A percentile compares a stretch with the other conserved stretches of the same genome.
phyloP scores from a whole-genome alignment of 1,284 basidiomycete genomes.

The Takashimella koratensis region DNA sequence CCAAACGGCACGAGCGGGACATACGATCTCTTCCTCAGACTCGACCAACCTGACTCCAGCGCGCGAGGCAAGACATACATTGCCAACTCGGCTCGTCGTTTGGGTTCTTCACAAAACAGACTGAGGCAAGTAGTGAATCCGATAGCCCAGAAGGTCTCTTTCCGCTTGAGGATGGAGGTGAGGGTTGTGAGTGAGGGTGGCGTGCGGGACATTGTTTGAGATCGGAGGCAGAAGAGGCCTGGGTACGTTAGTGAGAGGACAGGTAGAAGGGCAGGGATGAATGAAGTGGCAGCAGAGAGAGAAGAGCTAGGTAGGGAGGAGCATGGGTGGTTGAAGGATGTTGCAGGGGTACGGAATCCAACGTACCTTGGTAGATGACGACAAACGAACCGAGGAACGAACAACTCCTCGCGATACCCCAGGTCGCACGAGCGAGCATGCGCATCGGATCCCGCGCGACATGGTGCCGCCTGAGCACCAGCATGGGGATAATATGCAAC shows the following conservation, averaged over 20 bases:
- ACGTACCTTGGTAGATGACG: slow-evolving; percentile 77
- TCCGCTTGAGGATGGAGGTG: slow-evolving; percentile 60
- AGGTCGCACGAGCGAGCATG: slow-evolving; percentile 62
- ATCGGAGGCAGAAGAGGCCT: slow-evolving; percentile 63
- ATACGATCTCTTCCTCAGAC: slow-evolving; percentile 69
- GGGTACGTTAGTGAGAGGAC: neutral
- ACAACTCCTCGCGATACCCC: slow-evolving; percentile 78
- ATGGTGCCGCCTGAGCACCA: slow-evolving; percentile 63
- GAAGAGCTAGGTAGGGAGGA: too few relatives aligned
- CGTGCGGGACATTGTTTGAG: slow-evolving; percentile 54
- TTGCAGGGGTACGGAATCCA: too few relatives aligned
- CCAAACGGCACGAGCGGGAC: slow-evolving; percentile 64
- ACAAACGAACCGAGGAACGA: slow-evolving; percentile 86
- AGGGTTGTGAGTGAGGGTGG: slow-evolving; percentile 51
- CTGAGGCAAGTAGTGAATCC: slow-evolving; percentile 74
- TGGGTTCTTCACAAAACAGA: slow-evolving; percentile 78
- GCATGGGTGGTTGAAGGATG: slow-evolving; percentile 32
- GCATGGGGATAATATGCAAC: slow-evolving; percentile 79
- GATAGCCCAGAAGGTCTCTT: slow-evolving; percentile 67
- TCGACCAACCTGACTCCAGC: slow-evolving; percentile 80
- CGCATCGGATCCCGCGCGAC: slow-evolving; percentile 57
- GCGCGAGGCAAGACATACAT: slow-evolving; percentile 96
- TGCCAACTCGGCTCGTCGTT: slow-evolving; percentile 52
- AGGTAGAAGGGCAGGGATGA: neutral
- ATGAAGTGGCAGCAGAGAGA: too few relatives aligned